phyloP scores from a whole-genome alignment of 345 rosid genomes.

The Physaria fendleri region DNA sequence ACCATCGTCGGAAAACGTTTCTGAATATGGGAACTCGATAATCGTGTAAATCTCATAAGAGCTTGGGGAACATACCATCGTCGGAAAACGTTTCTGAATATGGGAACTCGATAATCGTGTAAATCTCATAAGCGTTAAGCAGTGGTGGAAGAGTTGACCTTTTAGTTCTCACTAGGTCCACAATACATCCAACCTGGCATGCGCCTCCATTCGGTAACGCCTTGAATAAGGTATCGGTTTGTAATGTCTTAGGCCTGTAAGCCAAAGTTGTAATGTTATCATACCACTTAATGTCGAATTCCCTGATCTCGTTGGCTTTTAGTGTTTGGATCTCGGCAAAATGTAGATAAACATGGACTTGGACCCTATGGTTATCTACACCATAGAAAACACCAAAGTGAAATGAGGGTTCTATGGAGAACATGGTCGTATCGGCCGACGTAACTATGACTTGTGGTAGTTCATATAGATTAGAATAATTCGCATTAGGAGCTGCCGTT shows the following conservation, averaged over 20 bases:
- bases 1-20: not conserved
- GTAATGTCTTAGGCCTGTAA: not conserved
- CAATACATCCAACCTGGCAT: rapidly evolving
- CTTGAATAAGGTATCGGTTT: not conserved
- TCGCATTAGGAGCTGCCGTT: not conserved
- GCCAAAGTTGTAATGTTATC: not conserved
- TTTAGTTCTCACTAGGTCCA: not conserved
- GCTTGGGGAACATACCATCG: not conserved
- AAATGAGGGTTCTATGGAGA: not conserved
- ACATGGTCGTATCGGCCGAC: not conserved
- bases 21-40: not conserved
- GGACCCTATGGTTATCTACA: not conserved
- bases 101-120: not conserved
- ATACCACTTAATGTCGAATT: not conserved
- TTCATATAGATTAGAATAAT: not conserved
- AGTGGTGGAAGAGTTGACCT: slow-evolving; percentile 17
- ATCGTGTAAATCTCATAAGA: not conserved
- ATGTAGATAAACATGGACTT: not conserved
- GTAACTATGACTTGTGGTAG: not conserved
- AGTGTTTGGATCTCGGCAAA: not conserved
- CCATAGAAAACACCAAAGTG: not conserved
- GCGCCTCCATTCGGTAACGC: not conserved
- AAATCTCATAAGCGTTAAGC: not conserved
- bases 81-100: not conserved
- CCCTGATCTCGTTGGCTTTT: not conserved